phyloP scores from a whole-genome alignment of 164 flowering plant genomes.

The Litsea cubeba region DNA sequence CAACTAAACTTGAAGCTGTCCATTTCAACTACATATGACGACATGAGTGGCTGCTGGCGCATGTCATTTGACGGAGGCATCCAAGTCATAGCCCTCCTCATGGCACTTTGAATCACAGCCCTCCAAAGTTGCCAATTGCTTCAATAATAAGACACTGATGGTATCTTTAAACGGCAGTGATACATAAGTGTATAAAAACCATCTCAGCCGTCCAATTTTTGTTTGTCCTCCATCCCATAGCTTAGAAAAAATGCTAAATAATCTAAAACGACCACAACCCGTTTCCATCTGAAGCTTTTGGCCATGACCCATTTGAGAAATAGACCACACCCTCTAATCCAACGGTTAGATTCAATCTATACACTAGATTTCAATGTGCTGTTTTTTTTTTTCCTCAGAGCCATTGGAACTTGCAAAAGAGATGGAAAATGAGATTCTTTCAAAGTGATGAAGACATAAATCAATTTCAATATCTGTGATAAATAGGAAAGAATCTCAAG shows the following conservation, averaged over 20 bases:
- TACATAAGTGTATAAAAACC: too few relatives aligned
- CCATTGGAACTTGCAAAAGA: background rate
- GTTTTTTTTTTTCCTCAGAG: background rate
- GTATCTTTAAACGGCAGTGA: too few relatives aligned
- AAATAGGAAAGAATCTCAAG: background rate
- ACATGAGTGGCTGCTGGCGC: too few relatives aligned
- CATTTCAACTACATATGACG: background rate
- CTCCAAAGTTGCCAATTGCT: background rate
- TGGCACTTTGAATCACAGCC: background rate
- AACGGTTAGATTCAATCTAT: background rate
- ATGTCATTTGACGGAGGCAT: background rate
- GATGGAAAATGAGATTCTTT: background rate
- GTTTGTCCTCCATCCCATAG: too few relatives aligned
- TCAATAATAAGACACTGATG: too few relatives aligned
- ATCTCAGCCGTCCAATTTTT: too few relatives aligned
- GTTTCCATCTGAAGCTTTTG: too few relatives aligned
- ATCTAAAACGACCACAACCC: too few relatives aligned
- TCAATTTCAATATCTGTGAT: background rate
- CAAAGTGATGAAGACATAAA: background rate
- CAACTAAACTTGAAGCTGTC: background rate
- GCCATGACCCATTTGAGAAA: too few relatives aligned
- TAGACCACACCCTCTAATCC: too few relatives aligned
- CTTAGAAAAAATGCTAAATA: too few relatives aligned
- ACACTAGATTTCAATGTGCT: background rate
- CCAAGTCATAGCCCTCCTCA: background rate